phyloP scores from a whole-genome alignment of 768 basidiomycete genomes.

The Chalciporus pseudorubinellus region DNA sequence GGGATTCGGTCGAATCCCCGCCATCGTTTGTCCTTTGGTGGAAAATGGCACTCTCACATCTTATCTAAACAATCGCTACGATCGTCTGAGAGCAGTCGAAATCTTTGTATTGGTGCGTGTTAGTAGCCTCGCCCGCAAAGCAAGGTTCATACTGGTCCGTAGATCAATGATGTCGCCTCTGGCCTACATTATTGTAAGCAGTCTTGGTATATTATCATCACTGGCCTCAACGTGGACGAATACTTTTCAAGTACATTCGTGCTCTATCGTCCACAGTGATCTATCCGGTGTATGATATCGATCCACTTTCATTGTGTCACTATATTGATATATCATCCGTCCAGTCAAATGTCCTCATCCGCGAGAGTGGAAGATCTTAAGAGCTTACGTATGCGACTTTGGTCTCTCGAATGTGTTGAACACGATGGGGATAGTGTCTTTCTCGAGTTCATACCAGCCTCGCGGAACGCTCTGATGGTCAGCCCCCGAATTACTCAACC shows the following conservation, averaged over 20 bases:
- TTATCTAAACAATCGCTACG: conserved; percentile 16
- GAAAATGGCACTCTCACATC: conserved; percentile 21
- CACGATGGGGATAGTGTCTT: conserved; percentile 7
- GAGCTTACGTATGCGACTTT: conserved; percentile 45
- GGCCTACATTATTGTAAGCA: conserved; percentile 16
- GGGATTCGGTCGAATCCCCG: conserved; percentile 26
- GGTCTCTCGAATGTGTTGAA: conserved; percentile 31
- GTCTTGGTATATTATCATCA: neutral
- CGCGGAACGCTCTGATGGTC: conserved; percentile 15
- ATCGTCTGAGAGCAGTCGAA: conserved; percentile 3
- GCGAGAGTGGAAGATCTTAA: conserved; percentile 32
- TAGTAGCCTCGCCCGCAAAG: neutral
- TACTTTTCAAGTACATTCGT: conserved; percentile 13
- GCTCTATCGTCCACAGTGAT: conserved; percentile 18
- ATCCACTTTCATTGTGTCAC: neutral
- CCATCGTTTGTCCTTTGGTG: conserved; percentile 29
- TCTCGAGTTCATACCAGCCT: conserved; percentile 18
- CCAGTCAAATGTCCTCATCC: conserved; percentile 45
- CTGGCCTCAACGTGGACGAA: neutral
- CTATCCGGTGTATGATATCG: conserved; percentile 16
- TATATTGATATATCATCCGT: neutral
- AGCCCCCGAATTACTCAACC: conserved; percentile 17
- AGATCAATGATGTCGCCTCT: conserved; percentile 12
- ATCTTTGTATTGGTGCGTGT: neutral
- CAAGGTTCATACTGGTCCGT: neutral